Base-by-base conservation (phyloP, 495 filamentous ascomycete genomes). In the Annulohypoxylon stygium region DNA sequence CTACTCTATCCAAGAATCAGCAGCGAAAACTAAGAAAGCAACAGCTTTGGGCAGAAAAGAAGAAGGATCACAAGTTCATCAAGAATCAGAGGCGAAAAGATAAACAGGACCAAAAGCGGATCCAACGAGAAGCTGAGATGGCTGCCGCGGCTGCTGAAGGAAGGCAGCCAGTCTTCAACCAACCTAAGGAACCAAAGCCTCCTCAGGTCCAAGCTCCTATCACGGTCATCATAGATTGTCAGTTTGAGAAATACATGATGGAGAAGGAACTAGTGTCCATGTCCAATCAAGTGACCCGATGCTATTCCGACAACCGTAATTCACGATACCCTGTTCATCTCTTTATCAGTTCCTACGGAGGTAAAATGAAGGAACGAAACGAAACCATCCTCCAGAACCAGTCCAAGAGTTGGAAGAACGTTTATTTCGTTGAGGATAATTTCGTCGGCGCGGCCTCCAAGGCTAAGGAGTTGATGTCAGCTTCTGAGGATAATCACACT, bases 221-320 rank as follows among this genome's bases (percentile, higher is more conserved):
- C 6, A 87, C 93, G 0, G 76, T 98, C 71, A 82, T 99, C 41
- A 80, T 99, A 71, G 96, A 99, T 79, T 98, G 97, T 79, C 90
- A 92, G 69, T 99, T 95, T 71, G 93, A 99, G 71, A 87, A 92
- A 10, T 83, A 95, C 75, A 99, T 99, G 96, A 84, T 82, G 30
- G 89, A 92, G 0, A 89, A 91, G 61, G 97, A 99, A 77, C 83
- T 93, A 16, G 89, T 92, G 7, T 97, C 94, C 2, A 86, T 99
- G 9, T 88, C 86, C 2, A 86, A 87, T 26, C 96, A 99, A 80
- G 80, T 99, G 62, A 96, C 93, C 2, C 85, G 97, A 20, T 90
- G 87, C 71, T 98, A 99, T 83, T 94, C 95, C 3, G 92, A 97
- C 73, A 97, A 97, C 78, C 87, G 85, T 47, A 88, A 86, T 53